Evolutionary conservation across 805 yeast species (phyloP).

Genomic region (Kodamaea neixiangensis): DNA sequence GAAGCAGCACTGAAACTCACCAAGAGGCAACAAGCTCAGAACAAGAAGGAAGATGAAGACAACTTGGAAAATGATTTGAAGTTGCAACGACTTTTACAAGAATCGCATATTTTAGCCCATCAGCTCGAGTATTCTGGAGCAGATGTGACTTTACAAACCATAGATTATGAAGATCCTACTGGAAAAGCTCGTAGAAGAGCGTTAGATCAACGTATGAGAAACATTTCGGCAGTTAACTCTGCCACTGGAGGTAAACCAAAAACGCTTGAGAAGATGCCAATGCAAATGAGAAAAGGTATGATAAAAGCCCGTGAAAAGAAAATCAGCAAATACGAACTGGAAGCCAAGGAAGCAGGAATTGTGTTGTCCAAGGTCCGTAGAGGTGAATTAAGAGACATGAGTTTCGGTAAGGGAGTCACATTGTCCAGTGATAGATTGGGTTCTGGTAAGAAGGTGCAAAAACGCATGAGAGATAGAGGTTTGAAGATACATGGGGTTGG

Average conservation of each 20-base stretch:
- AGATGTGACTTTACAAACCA: conserved; percentile 60
- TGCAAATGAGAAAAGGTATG: conserved; percentile 86
- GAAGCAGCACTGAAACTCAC: conserved; percentile 26
- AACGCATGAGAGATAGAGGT: conserved; percentile 68
- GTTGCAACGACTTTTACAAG: conserved; percentile 65
- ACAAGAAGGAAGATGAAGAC: conserved; percentile 45
- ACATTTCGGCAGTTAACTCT: conserved; percentile 44
- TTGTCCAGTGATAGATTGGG: conserved; percentile 55
- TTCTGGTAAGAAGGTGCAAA: conserved; percentile 37
- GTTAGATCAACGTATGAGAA: conserved; percentile 56
- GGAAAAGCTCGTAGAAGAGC: conserved; percentile 73
- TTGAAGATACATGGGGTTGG: conserved; percentile 78
- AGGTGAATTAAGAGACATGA: conserved; percentile 62
- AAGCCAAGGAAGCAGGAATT: conserved; percentile 89
- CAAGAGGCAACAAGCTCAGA: conserved; percentile 36
- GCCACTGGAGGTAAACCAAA: conserved; percentile 43
- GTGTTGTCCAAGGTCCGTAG: conserved; percentile 70
- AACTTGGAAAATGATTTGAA: conserved; percentile 71
- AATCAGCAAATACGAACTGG: conserved; percentile 61
- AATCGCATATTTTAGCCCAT: conserved; percentile 64
- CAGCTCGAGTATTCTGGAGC: conserved; percentile 60
- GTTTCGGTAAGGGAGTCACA: conserved; percentile 56
- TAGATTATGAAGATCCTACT: conserved; percentile 60
- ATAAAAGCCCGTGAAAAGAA: conserved; percentile 54
- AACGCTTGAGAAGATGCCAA: conserved; percentile 79